Conservation (phyloP, 345 rosid species). For the Viola odorata region DNA sequence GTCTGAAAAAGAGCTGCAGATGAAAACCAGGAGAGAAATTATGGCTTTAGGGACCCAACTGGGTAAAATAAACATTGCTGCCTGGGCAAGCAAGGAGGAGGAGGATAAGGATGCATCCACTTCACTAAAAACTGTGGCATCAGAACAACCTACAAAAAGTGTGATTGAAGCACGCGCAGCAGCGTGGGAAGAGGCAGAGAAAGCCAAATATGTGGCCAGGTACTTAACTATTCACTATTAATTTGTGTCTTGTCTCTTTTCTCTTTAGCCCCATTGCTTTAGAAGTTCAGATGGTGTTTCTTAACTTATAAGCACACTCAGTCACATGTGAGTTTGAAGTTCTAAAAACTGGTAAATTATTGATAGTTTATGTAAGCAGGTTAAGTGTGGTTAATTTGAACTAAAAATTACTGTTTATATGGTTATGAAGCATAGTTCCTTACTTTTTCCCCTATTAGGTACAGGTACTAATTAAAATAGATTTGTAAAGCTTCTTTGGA, state of each 20-base stretch:
- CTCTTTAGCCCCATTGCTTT: no score
- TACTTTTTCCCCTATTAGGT: no score
- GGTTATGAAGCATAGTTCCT: no score
- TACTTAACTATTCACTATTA: conserved; percentile 6
- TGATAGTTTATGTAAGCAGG: no score
- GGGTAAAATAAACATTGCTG: conserved; percentile 76
- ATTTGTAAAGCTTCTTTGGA: no score
- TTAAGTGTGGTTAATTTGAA: no score
- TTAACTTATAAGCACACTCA: no score
- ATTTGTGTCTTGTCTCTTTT: conserved; percentile 3
- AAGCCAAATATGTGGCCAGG: conserved; percentile 57
- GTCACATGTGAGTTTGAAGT: no score
- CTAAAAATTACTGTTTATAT: no score
- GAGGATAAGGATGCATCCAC: conserved; percentile 33
- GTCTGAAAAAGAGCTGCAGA: conserved; percentile 60
- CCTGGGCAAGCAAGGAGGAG: conserved; percentile 77
- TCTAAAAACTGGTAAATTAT: no score
- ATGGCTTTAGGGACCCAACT: conserved; percentile 71
- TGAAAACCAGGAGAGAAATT: conserved; percentile 69
- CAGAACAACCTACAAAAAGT: conserved; percentile 34
- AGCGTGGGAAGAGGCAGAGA: conserved; percentile 76
- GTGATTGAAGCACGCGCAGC: conserved; percentile 58
- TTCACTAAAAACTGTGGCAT: conserved; percentile 15
- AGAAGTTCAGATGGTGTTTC: no score
- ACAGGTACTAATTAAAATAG: no score